Evolutionary conservation across 352 stramenopile species (phyloP).

Genomic region (Elongisporangium senticosum): DNA sequence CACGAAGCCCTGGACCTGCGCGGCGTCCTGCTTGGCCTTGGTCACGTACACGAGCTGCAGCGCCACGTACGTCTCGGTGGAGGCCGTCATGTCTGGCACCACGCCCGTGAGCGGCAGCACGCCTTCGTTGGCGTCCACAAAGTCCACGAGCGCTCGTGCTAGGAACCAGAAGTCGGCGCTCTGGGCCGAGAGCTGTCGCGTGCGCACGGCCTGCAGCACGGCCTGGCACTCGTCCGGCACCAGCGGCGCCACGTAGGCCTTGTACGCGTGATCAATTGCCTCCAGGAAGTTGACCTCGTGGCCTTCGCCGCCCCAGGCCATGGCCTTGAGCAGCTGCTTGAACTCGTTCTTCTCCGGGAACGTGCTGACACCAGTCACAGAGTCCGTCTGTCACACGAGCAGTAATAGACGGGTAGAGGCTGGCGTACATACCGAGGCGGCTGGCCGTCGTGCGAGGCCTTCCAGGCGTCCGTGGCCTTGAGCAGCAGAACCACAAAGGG

Average conservation of each 20-base stretch:
- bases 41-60: slow-evolving; percentile 92
- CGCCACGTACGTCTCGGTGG: slow-evolving; percentile 91
- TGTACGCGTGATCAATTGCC: slow-evolving; percentile 89
- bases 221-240: slow-evolving; percentile 77
- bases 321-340: slow-evolving; percentile 59
- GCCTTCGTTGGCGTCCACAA: slow-evolving; percentile 63
- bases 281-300: slow-evolving; percentile 97
- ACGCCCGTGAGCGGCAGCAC: slow-evolving; percentile 85
- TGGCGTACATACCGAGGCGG: slow-evolving; percentile 34
- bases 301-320: slow-evolving; percentile 40
- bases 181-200: slow-evolving; percentile 27
- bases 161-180: slow-evolving; percentile 81
- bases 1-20: slow-evolving; percentile 29
- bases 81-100: slow-evolving; percentile 97
- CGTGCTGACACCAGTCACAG: slow-evolving; percentile 16
- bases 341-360: slow-evolving; percentile 91
- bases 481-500: slow-evolving; percentile 93
- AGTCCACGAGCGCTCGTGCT: slow-evolving; percentile 62
- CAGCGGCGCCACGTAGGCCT: slow-evolving; percentile 81
- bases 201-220: slow-evolving; percentile 41
- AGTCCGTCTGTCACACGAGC: not conserved
- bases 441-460: slow-evolving; percentile 27
- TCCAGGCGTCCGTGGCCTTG: slow-evolving; percentile 60
- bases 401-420: not conserved
- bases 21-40: slow-evolving; percentile 82